These are phyloP conservation scores for Populus davidiana DNA, from an alignment of 345 rosid species.

Conservation along the genomic window DNA sequence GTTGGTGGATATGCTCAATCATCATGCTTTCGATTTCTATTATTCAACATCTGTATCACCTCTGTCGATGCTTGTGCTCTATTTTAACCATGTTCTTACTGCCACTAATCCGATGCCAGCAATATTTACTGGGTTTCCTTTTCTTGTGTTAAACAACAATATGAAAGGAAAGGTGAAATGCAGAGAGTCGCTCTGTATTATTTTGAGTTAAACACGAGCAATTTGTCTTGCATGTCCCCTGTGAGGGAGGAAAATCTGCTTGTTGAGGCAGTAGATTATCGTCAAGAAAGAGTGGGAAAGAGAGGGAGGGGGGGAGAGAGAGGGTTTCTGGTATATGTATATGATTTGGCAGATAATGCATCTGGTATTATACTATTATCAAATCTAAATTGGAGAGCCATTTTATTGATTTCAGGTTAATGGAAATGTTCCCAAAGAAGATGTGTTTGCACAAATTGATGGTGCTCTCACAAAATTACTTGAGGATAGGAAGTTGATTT, in stretches of 20 bases:
- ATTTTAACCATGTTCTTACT: neutral
- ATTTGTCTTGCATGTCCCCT: neutral
- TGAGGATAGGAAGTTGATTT: slow-evolving; percentile 34
- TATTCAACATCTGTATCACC: too few species aligned
- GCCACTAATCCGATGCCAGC: neutral
- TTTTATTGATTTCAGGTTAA: slow-evolving; percentile 46
- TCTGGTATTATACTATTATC: neutral
- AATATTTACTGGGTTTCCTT: neutral
- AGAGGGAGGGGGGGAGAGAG: neutral
- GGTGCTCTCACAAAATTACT: slow-evolving; percentile 44
- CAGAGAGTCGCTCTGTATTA: neutral
- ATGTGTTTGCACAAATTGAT: slow-evolving; percentile 56
- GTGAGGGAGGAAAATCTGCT: neutral
- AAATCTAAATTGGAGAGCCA: neutral
- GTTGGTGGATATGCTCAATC: neutral
- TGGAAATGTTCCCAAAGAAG: slow-evolving; percentile 54
- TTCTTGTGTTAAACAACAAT: neutral
- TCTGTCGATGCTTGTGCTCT: neutral
- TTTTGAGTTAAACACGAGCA: neutral
- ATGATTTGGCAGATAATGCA: neutral
- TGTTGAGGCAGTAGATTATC: neutral
- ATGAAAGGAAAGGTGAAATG: neutral
- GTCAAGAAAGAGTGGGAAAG: neutral
- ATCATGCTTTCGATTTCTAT: too few species aligned
- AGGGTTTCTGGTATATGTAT: neutral